Evolutionary conservation across 176 grass and related monocot species (phyloP).

Genomic region (Alopecurus myosuroides): DNA sequence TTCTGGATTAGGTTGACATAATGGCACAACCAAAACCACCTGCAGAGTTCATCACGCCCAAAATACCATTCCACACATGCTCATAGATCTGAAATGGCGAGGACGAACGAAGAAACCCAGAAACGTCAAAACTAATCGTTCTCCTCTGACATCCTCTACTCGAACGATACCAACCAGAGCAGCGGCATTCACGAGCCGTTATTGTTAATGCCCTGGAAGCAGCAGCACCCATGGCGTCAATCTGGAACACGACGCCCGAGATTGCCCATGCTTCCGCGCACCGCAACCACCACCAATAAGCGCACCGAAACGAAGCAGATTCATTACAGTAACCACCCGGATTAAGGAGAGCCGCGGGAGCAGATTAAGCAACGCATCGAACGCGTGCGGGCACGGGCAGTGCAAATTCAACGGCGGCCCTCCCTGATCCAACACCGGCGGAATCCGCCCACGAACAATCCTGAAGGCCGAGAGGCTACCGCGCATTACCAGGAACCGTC

Average conservation of each 20-base stretch:
- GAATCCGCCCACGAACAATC: conserved; percentile 28
- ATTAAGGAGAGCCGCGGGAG: conserved; percentile 17
- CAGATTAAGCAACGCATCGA: conserved; percentile 17
- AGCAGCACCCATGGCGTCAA: conserved; percentile 4
- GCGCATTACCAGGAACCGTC: conserved; percentile 25
- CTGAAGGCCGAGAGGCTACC: not conserved
- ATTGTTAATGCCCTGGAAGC: not conserved
- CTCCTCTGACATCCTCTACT: not conserved
- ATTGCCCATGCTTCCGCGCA: conserved; percentile 20
- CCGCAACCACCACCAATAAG: not conserved
- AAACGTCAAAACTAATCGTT: conserved; percentile 9
- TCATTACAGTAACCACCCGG: conserved; percentile 11
- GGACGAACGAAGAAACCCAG: not conserved
- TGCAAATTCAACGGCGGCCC: conserved; percentile 32
- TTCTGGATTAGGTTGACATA: not conserved
- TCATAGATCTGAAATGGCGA: conserved; percentile 42
- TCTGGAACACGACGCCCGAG: not conserved
- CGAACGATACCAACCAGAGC: not conserved
- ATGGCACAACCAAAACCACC: not conserved
- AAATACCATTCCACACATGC: conserved; percentile 22
- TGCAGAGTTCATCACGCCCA: not conserved
- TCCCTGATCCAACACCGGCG: conserved; percentile 37
- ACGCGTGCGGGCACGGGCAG: conserved; percentile 1
- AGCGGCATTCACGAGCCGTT: conserved; percentile 5
- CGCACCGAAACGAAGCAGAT: conserved; percentile 18